These are phyloP conservation scores for Ophiostoma sp. DNA, from an alignment of 2,329 filamentous ascomycete genomes.

Conservation along the genomic window DNA sequence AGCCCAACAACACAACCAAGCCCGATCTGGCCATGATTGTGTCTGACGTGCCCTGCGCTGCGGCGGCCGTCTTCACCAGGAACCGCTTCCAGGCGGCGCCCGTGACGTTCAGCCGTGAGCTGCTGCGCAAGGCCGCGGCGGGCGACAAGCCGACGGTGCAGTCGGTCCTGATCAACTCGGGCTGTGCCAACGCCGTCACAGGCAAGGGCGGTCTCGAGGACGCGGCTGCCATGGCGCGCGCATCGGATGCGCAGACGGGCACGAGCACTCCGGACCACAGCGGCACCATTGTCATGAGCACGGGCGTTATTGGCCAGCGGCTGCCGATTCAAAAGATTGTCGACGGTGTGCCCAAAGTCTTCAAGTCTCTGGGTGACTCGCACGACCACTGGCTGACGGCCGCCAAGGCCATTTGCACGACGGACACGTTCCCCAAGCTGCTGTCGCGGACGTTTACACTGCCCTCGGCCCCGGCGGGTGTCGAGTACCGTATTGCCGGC, in stretches of 20 bases:
- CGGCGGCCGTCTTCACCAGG: constrained; percentile 92
- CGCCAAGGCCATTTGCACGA: constrained; percentile 93
- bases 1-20: constrained; percentile 85
- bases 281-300: constrained; percentile 93
- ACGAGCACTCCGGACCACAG: constrained; percentile 38
- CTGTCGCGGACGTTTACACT: constrained; percentile 81
- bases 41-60: constrained; percentile 82
- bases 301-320: constrained; percentile 93
- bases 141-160: constrained; percentile 58
- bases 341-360: constrained; percentile 74
- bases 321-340: constrained; percentile 91
- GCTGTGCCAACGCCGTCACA: constrained; percentile 96
- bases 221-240: constrained; percentile 77
- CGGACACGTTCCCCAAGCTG: constrained; percentile 97
- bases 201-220: constrained; percentile 87
- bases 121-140: constrained; percentile 66
- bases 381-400: constrained; percentile 86
- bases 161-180: constrained; percentile 88
- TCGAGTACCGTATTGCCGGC: constrained; percentile 82
- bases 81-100: constrained; percentile 98
- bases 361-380: constrained; percentile 67
- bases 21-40: constrained; percentile 87
- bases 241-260: constrained; percentile 62
- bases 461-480: constrained; percentile 68
- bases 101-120: constrained; percentile 77